Conservation (phyloP, 2,329 filamentous ascomycete genomes). For the Arthrinium phaeospermum region DNA sequence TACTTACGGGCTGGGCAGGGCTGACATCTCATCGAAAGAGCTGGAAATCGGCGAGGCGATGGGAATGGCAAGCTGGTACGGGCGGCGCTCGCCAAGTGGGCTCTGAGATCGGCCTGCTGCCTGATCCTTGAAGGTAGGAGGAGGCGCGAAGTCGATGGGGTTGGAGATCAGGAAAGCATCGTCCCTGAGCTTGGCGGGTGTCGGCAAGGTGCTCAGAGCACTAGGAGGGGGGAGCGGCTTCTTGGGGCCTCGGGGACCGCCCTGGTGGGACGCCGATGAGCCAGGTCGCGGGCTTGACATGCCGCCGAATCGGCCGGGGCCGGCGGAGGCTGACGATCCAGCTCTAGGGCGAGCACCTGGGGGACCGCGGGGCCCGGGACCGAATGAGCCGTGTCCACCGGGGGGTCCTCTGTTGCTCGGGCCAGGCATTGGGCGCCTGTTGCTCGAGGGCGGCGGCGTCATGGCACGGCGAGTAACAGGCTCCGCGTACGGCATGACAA, state of each 20-base stretch:
- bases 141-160: slow-evolving; percentile 87
- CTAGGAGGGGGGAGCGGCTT: slow-evolving; percentile 72
- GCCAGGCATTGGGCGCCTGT: slow-evolving; percentile 41
- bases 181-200: slow-evolving; percentile 82
- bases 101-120: slow-evolving; percentile 72
- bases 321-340: slow-evolving; percentile 52
- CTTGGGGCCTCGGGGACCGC: slow-evolving; percentile 34
- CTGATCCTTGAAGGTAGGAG: slow-evolving; percentile 68
- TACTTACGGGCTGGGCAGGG: slow-evolving; percentile 90
- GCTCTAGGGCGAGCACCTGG: slow-evolving; percentile 48
- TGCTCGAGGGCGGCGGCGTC: slow-evolving; percentile 78
- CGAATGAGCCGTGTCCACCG: slow-evolving; percentile 52
- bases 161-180: slow-evolving; percentile 74
- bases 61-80: slow-evolving; percentile 77
- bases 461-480: slow-evolving; percentile 88
- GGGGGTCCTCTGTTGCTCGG: slow-evolving; percentile 36
- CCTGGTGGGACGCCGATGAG: slow-evolving; percentile 50
- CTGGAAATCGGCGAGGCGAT: slow-evolving; percentile 80
- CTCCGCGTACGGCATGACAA: slow-evolving; percentile 83
- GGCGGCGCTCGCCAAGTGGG: slow-evolving; percentile 66
- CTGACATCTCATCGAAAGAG: slow-evolving; percentile 84
- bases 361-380: slow-evolving; percentile 41
- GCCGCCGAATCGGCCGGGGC: slow-evolving; percentile 37
- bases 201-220: slow-evolving; percentile 78
- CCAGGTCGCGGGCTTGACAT: slow-evolving; percentile 40